Base-by-base conservation (phyloP, 768 basidiomycete species). In the Psilocybe sp. region DNA sequence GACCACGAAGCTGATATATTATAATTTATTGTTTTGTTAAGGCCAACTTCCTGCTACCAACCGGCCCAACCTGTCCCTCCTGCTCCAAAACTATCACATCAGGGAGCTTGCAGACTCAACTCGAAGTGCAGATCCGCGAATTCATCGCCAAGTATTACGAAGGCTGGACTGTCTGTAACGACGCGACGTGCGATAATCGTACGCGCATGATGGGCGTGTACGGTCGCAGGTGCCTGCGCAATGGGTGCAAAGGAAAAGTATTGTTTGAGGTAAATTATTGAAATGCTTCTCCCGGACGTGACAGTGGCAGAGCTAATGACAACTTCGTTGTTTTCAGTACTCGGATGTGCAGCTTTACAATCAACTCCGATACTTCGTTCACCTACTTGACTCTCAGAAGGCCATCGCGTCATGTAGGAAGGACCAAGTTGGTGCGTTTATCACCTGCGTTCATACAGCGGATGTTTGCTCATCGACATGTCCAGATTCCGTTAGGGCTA, bases 201-300 rank as follows among this genome's bases (percentile, higher is more conserved):
- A 94, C 96, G n/a, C 77, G 97, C 15, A 89, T 86, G 78, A 96
- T 98, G 91, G 77, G 89, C 33, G 92, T 98, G 0, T 95, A 93
- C 64, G 94, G 92, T 5, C 79, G 84, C 31, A 74, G 86, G 44
- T 99, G 97, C 64, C 63, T 93, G 47, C 79, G 80, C 40, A 69
- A 65, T 5, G 82, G 78, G 9, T 96, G 93, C 66, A 74, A 68
- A 52, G 90, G 90, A 2, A 73, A 67, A 14, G 87, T 94, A 49
- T 57, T 79, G 13, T 85, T 89, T 52, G 89, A 92, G 79, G 92
- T 91, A 55, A 32, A 81, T 69, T 6, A 5, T 44, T 33, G 23
- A 28, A 28, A 28, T 28, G 31, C 12, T 32, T n/a, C 13, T 40
- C 43, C 14, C 28, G 5, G 23, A 16, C 15, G 14, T 16, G 15